These are phyloP conservation scores for Didymella keratinophila DNA, from an alignment of 2,329 filamentous ascomycete genomes.

Conservation along the genomic window DNA sequence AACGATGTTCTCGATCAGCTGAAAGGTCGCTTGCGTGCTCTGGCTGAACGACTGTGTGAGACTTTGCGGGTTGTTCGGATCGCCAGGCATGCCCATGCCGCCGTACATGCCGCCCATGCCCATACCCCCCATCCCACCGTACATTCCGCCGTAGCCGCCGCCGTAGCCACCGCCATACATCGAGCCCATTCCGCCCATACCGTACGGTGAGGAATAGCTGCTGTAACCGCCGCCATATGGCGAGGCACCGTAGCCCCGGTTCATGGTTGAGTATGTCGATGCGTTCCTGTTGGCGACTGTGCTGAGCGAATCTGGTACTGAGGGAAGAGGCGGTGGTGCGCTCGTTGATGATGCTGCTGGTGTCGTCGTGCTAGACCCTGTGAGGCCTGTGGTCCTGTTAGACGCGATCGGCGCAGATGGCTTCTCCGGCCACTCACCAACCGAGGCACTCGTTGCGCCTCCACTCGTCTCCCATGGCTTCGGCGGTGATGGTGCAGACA, in stretches of 20 bases:
- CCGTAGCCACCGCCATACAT: slow-evolving; percentile 51
- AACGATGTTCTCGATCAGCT: slow-evolving; percentile 97
- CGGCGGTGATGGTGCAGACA: slow-evolving; percentile 78
- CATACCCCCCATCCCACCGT: slow-evolving; percentile 41
- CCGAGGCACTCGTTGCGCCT: slow-evolving; percentile 57
- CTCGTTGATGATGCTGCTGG: slow-evolving; percentile 52
- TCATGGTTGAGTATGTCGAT: slow-evolving; percentile 76
- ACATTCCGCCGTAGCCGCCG: slow-evolving; percentile 54
- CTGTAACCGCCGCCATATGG: slow-evolving; percentile 59
- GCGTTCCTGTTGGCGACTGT: slow-evolving; percentile 88
- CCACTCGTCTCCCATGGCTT: slow-evolving; percentile 95
- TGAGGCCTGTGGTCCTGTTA: slow-evolving; percentile 44
- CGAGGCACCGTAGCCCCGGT: slow-evolving; percentile 59
- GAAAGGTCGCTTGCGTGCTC: slow-evolving; percentile 94
- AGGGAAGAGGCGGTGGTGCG: slow-evolving; percentile 74
- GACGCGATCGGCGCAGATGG: slow-evolving; percentile 27
- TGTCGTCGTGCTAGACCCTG: slow-evolving; percentile 50
- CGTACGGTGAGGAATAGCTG: slow-evolving; percentile 57
- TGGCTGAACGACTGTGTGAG: slow-evolving; percentile 95
- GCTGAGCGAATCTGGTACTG: slow-evolving; percentile 79
- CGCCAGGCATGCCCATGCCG: slow-evolving; percentile 56
- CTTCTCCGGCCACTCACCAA: slow-evolving; percentile 41
- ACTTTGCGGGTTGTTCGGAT: slow-evolving; percentile 89
- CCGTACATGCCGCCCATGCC: slow-evolving; percentile 57
- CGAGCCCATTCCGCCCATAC: slow-evolving; percentile 29